Conservation (phyloP, 768 basidiomycete species). For the Phaeotremella skinneri region DNA sequence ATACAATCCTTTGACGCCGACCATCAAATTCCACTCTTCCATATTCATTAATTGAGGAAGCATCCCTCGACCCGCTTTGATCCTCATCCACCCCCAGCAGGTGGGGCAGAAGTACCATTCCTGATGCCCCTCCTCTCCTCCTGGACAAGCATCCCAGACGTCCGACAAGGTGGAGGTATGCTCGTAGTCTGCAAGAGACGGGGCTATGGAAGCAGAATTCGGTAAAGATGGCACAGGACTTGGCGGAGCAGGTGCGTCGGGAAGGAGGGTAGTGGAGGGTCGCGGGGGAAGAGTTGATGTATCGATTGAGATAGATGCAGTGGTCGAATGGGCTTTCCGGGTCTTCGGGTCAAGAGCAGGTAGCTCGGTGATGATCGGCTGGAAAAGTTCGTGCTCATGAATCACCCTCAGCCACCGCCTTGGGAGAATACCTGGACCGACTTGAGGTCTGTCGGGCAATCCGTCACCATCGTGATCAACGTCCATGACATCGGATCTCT, state of each 20-base stretch:
- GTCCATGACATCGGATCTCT: constrained; percentile 13
- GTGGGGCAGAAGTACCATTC: constrained; percentile 43
- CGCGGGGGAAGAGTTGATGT: background rate
- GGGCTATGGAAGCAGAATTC: constrained; percentile 3
- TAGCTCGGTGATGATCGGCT: constrained; percentile 29
- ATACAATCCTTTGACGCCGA: background rate
- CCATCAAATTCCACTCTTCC: constrained; percentile 19
- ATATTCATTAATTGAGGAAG: constrained; percentile 12
- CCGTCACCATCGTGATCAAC: constrained; percentile 10
- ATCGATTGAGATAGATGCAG: constrained; percentile 8
- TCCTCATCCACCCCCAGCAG: constrained; percentile 42
- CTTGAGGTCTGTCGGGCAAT: constrained; percentile 23
- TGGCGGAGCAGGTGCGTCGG: background rate
- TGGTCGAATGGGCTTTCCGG: constrained; percentile 1
- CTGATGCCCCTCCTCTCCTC: constrained; percentile 15
- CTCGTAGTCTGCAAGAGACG: constrained; percentile 8
- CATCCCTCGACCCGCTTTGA: constrained; percentile 14
- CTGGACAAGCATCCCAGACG: constrained; percentile 39
- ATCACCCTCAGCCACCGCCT: constrained; percentile 25
- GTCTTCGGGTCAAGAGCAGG: constrained; percentile 21
- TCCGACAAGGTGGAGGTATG: constrained; percentile 24
- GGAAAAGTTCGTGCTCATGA: constrained; percentile 38
- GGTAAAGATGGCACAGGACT: background rate
- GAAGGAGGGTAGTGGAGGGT: background rate
- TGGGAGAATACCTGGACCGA: constrained; percentile 38